phyloP scores from a whole-genome alignment of 225 moss, liverwort and hornwort species.

The Bryum argenteum region DNA sequence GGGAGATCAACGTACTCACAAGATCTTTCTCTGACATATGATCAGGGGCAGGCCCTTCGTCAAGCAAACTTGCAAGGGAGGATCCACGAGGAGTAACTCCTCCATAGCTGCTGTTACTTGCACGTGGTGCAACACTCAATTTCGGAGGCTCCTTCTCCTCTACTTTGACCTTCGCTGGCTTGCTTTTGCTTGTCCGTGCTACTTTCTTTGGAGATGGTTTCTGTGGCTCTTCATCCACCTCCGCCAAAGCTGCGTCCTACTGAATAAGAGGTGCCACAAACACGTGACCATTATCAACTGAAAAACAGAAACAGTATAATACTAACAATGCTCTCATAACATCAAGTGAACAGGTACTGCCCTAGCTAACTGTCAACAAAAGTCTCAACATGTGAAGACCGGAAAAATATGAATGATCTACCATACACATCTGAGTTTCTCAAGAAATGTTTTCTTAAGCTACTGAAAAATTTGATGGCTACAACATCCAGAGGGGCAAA shows the following conservation, averaged over 20 bases:
- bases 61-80: constrained; percentile 47
- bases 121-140: constrained; percentile 13
- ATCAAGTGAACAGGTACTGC: background rate
- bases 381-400: constrained; percentile 7
- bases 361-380: constrained; percentile 22
- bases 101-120: constrained; percentile 37
- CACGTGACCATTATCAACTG: constrained; percentile 42
- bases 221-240: constrained; percentile 71
- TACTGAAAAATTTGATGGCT: background rate
- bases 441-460: background rate
- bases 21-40: constrained; percentile 93
- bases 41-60: constrained; percentile 69
- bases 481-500: constrained; percentile 19
- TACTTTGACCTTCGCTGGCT: constrained; percentile 33
- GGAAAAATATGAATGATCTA: background rate
- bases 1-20: constrained; percentile 49
- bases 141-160: constrained; percentile 27
- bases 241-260: constrained; percentile 97
- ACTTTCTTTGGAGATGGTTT: constrained; percentile 58
- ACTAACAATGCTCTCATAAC: background rate
- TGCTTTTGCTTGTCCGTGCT: constrained; percentile 50
- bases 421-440: constrained; percentile 3
- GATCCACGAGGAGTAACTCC: constrained; percentile 45
- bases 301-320: background rate
- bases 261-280: constrained; percentile 61